These are phyloP conservation scores for Suhomyces kilbournensis DNA, from an alignment of 805 yeast species.

Conservation along the genomic window DNA sequence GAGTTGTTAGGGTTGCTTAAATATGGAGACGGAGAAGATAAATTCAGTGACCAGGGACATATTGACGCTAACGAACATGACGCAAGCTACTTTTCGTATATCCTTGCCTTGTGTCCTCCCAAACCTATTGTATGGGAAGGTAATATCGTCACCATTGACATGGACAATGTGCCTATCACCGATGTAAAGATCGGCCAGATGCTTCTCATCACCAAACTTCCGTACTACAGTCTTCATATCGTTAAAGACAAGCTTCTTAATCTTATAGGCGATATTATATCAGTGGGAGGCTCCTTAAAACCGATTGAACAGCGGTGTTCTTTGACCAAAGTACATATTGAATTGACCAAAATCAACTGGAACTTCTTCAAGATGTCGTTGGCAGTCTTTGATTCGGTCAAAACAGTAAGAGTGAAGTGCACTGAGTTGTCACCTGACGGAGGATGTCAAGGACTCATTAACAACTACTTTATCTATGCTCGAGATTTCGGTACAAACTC, in stretches of 20 bases:
- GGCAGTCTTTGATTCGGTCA: conserved; percentile 60
- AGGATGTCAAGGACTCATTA: conserved; percentile 70
- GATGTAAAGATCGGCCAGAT: conserved; percentile 68
- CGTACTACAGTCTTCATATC: conserved; percentile 51
- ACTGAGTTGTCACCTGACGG: conserved; percentile 48
- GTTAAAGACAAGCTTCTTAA: conserved; percentile 58
- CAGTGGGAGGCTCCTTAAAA: conserved; percentile 29
- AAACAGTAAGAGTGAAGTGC: conserved; percentile 51
- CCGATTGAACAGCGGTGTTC: conserved; percentile 69
- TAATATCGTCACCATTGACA: conserved; percentile 54
- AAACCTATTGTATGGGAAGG: conserved; percentile 94
- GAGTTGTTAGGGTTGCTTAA: conserved; percentile 17
- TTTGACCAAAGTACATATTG: conserved; percentile 66
- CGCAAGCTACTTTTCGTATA: conserved; percentile 52
- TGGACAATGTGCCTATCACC: conserved; percentile 46
- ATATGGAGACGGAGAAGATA: not conserved
- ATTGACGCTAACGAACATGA: conserved; percentile 19
- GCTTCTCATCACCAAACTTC: conserved; percentile 67
- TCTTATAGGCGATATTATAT: conserved; percentile 52
- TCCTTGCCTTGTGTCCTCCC: conserved; percentile 70
- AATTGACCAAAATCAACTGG: conserved; percentile 62
- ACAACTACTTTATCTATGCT: conserved; percentile 71
- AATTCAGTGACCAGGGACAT: not conserved
- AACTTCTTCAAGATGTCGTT: conserved; percentile 66
- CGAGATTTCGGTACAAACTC: conserved; percentile 79